Evolutionary conservation across 345 rosid genomes (phyloP).

Genomic region (Mangifera indica): DNA sequence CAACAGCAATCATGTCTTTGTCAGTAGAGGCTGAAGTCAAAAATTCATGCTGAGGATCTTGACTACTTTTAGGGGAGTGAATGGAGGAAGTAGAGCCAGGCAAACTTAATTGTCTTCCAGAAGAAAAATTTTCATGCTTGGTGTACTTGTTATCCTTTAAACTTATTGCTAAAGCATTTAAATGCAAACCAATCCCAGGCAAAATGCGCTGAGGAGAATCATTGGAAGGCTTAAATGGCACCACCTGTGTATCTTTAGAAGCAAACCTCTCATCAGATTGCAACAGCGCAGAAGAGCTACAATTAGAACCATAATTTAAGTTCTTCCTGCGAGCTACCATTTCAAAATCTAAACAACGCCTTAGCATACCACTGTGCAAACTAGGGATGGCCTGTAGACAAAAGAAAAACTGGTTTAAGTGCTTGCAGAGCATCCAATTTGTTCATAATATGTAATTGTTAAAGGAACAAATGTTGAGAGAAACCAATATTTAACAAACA

Average conservation of each 20-base stretch:
- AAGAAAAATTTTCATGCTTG: constrained; percentile 41
- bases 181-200: constrained; percentile 93
- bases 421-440: constrained; percentile 1
- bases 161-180: constrained; percentile 71
- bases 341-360: constrained; percentile 96
- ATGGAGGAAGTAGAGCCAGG: constrained; percentile 41
- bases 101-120: constrained; percentile 46
- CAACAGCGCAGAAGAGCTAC: constrained; percentile 24
- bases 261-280: constrained; percentile 30
- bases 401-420: constrained; percentile 16
- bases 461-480: neutral
- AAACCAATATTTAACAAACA: neutral
- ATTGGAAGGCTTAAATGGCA: constrained; percentile 38
- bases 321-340: constrained; percentile 53
- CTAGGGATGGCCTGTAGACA: constrained; percentile 47
- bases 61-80: constrained; percentile 30
- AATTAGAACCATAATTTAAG: constrained; percentile 32
- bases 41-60: constrained; percentile 41
- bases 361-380: constrained; percentile 78
- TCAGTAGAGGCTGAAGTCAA: constrained; percentile 41
- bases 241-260: constrained; percentile 34
- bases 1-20: constrained; percentile 37
- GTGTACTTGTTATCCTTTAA: constrained; percentile 38
- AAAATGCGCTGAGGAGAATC: constrained; percentile 55
- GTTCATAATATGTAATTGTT: neutral